These are phyloP conservation scores for Kluyveromyces nonfermentans DNA, from an alignment of 805 yeast genomes.

Conservation along the genomic window DNA sequence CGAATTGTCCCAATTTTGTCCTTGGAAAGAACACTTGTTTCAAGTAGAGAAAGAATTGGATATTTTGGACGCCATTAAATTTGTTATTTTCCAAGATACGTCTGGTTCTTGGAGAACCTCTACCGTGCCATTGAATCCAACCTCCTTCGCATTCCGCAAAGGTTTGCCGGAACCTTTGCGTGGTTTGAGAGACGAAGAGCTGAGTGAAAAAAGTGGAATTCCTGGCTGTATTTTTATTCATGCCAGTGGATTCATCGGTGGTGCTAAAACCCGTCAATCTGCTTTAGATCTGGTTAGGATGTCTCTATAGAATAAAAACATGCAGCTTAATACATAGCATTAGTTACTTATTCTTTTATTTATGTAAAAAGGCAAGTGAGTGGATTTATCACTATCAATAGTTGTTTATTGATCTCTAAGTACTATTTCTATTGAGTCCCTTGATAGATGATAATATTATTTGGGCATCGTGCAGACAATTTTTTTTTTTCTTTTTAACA, in stretches of 20 bases:
- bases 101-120: slow-evolving; percentile 73
- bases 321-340: too few species aligned
- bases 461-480: too few species aligned
- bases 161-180: slow-evolving; percentile 89
- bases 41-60: slow-evolving; percentile 53
- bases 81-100: slow-evolving; percentile 76
- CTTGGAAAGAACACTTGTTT: slow-evolving; percentile 93
- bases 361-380: too few species aligned
- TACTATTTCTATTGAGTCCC: too few species aligned
- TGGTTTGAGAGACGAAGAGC: slow-evolving; percentile 86
- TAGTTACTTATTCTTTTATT: too few species aligned
- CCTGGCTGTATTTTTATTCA: slow-evolving; percentile 86
- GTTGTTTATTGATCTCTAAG: too few species aligned
- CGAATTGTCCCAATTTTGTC: slow-evolving; percentile 66
- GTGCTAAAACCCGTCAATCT: slow-evolving; percentile 71
- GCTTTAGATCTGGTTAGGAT: slow-evolving; percentile 63
- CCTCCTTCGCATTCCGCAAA: slow-evolving; percentile 76
- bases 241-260: slow-evolving; percentile 97
- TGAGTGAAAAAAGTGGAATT: slow-evolving; percentile 67
- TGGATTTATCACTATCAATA: too few species aligned
- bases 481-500: too few species aligned
- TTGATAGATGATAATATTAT: too few species aligned
- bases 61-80: slow-evolving; percentile 49
- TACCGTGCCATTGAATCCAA: slow-evolving; percentile 74
- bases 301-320: slow-evolving; percentile 19